phyloP scores from a whole-genome alignment of 164 flowering plant genomes.

The Houttuynia cordata region DNA sequence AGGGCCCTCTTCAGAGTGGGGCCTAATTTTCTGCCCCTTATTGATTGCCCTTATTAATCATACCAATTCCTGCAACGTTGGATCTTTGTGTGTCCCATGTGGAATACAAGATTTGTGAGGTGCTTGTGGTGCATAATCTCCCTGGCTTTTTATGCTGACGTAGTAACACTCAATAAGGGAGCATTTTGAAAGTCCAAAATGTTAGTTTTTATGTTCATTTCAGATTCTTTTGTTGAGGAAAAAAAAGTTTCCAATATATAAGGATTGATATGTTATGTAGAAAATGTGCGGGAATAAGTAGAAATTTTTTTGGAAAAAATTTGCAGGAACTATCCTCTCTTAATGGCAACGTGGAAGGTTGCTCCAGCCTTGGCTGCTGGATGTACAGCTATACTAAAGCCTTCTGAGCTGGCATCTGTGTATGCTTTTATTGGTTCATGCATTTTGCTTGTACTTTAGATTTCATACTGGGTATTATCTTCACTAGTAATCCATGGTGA shows the following conservation, averaged over 20 bases:
- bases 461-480: neutral
- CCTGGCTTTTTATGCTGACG: too few species aligned
- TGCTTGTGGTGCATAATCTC: too few species aligned
- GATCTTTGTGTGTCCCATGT: too few species aligned
- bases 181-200: neutral
- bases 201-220: neutral
- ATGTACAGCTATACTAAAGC: conserved; percentile 87
- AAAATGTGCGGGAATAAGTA: neutral
- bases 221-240: too few species aligned
- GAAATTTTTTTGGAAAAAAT: neutral
- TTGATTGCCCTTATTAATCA: too few species aligned
- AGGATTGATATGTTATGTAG: neutral
- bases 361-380: conserved; percentile 99
- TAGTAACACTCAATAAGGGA: too few species aligned
- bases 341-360: conserved; percentile 97
- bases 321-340: conserved; percentile 84
- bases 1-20: too few species aligned
- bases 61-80: too few species aligned
- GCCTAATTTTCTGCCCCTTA: too few species aligned
- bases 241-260: too few species aligned
- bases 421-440: conserved; percentile 16
- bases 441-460: neutral
- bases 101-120: too few species aligned
- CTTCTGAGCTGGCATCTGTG: conserved; percentile 91
- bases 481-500: neutral